phyloP scores from a whole-genome alignment of 2,329 filamentous ascomycete species.

The Myriangium duriaei region DNA sequence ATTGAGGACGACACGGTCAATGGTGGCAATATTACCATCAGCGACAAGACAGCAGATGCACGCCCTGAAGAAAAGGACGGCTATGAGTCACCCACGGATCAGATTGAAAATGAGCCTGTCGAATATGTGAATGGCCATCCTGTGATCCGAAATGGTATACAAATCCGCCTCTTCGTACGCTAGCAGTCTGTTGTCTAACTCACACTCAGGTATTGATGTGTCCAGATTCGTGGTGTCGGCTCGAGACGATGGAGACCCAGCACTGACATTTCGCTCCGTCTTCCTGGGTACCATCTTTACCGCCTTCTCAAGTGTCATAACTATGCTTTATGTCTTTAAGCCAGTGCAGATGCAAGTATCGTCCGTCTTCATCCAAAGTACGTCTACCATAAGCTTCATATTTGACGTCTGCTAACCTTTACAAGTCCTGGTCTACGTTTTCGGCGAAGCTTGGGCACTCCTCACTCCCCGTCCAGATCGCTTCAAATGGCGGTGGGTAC shows the following conservation, averaged over 20 bases:
- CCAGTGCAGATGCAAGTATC: slow-evolving; percentile 8
- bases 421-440: slow-evolving; percentile 36
- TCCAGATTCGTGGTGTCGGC: slow-evolving; percentile 11
- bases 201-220: slow-evolving; percentile 10
- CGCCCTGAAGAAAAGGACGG: no score
- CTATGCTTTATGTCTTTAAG: slow-evolving; percentile 12
- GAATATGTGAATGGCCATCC: slow-evolving; percentile 5
- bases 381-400: background rate
- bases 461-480: slow-evolving; percentile 41
- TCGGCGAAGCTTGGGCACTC: slow-evolving; percentile 37
- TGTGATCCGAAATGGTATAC: background rate
- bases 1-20: no score
- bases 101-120: background rate
- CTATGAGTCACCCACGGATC: no score
- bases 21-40: no score
- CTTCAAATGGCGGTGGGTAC: slow-evolving; percentile 33
- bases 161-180: background rate
- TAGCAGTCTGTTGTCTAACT: background rate
- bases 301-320: slow-evolving; percentile 43
- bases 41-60: no score
- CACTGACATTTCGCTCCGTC: slow-evolving; percentile 42
- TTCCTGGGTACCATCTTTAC: slow-evolving; percentile 38
- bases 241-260: slow-evolving; percentile 40
- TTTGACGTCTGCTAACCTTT: background rate
- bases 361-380: slow-evolving; percentile 9